Conservation (phyloP, 73 alveolate genomes). For the Paramecium primaurelia region DNA sequence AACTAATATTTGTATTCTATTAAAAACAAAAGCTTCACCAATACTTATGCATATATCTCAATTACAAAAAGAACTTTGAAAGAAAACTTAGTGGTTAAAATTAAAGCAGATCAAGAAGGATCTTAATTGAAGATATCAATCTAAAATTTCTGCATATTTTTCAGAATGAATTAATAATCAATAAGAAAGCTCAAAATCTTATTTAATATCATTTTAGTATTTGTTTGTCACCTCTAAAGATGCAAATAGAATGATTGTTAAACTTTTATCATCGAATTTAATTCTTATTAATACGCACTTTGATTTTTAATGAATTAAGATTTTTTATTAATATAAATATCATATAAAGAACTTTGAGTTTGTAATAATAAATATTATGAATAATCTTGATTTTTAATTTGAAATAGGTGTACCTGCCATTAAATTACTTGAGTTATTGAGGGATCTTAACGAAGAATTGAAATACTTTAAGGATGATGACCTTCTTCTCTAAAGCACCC, state of each 20-base stretch:
- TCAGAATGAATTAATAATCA: not conserved
- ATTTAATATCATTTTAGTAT: not conserved
- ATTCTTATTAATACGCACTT: not conserved
- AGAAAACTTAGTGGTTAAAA: too few species aligned
- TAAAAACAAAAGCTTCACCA: too few species aligned
- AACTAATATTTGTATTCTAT: too few species aligned
- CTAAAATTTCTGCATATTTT: too few species aligned
- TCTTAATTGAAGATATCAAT: too few species aligned
- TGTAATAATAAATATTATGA: not conserved
- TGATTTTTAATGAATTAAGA: not conserved
- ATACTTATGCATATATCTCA: too few species aligned
- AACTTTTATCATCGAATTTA: not conserved
- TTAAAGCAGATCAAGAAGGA: too few species aligned
- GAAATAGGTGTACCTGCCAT: not conserved
- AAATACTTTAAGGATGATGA: not conserved
- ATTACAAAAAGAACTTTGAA: too few species aligned
- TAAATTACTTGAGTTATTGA: not conserved
- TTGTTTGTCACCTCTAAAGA: too few species aligned
- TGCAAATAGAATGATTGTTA: not conserved
- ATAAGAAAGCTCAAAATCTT: not conserved
- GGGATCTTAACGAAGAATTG: not conserved
- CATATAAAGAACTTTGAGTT: not conserved
- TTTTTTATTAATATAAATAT: too few species aligned
- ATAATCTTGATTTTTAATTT: not conserved
- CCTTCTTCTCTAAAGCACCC: not conserved